Evolutionary conservation across 2,329 filamentous ascomycete species (phyloP).

Genomic region (Botryosphaeria dothidea): DNA sequence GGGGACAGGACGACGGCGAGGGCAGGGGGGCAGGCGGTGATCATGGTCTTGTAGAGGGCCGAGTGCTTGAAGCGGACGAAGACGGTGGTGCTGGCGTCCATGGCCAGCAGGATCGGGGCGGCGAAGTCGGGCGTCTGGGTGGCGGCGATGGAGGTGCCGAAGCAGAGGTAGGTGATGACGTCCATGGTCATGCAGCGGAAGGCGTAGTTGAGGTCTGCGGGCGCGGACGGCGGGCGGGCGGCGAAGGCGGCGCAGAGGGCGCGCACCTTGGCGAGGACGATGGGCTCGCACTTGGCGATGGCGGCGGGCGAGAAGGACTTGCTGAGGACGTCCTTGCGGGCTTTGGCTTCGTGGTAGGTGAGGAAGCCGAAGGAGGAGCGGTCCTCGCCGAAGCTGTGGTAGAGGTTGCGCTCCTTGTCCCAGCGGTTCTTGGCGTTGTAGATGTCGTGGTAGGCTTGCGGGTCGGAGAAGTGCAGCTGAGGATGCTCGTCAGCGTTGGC

Average conservation of each 20-base stretch:
- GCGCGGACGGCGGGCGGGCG: constrained; percentile 13
- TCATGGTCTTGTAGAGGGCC: constrained; percentile 36
- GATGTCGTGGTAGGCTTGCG: constrained; percentile 45
- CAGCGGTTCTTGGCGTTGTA: constrained; percentile 44
- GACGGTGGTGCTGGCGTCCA: constrained; percentile 39
- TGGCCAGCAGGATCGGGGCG: constrained; percentile 44
- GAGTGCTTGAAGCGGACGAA: constrained; percentile 45
- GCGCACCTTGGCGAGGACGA: constrained; percentile 39
- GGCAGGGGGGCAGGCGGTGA: constrained; percentile 39
- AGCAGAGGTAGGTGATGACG: constrained; percentile 40
- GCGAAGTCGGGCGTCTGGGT: constrained; percentile 42
- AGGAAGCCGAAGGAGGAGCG: constrained; percentile 45
- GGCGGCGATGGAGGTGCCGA: constrained; percentile 42
- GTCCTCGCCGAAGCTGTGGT: constrained; percentile 44
- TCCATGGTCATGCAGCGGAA: constrained; percentile 31
- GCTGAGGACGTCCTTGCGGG: constrained; percentile 44
- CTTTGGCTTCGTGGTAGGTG: constrained; percentile 42
- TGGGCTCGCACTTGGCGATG: constrained; percentile 36
- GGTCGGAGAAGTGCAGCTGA: constrained; percentile 46
- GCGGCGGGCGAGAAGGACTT: constrained; percentile 45
- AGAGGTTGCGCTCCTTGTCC: constrained; percentile 45
- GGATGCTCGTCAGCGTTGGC: neutral
- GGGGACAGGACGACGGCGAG: constrained; percentile 40
- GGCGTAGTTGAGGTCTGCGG: constrained; percentile 30
- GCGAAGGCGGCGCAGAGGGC: constrained; percentile 34